Conservation (phyloP, 2,329 filamentous ascomycete genomes). For the Uncinocarpus reesii region DNA sequence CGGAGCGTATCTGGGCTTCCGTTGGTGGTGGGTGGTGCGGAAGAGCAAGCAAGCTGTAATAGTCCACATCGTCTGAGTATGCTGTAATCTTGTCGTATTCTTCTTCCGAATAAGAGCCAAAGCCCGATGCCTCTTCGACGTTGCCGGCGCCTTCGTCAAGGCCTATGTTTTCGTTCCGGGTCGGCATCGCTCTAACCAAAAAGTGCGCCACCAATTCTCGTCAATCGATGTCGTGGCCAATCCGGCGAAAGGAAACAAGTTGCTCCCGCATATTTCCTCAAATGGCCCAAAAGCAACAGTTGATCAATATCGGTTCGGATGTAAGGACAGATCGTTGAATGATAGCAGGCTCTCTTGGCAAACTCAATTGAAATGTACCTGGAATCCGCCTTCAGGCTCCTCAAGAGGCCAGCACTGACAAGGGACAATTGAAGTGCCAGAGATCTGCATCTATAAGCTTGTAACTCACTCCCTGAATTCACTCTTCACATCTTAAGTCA, state of each 20-base stretch:
- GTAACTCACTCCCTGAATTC: too few relatives aligned
- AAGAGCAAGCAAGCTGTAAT: conserved; percentile 35
- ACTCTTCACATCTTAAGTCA: too few relatives aligned
- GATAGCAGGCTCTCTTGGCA: too few relatives aligned
- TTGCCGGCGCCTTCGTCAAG: neutral
- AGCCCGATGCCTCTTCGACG: neutral
- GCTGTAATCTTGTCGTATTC: conserved; percentile 14
- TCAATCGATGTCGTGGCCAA: neutral
- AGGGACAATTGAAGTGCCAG: too few relatives aligned
- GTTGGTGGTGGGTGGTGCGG: conserved; percentile 32
- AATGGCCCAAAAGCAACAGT: neutral
- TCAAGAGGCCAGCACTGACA: too few relatives aligned
- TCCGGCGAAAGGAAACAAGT: neutral
- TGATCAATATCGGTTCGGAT: too few relatives aligned
- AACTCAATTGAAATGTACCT: too few relatives aligned
- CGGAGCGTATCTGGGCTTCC: conserved; percentile 34
- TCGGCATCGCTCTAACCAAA: neutral
- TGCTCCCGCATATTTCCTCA: neutral
- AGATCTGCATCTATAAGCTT: too few relatives aligned
- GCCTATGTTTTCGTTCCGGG: neutral
- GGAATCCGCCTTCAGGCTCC: too few relatives aligned
- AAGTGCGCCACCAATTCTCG: neutral
- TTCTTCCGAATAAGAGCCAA: conserved; percentile 1
- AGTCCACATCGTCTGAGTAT: conserved; percentile 24
- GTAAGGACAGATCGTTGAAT: too few relatives aligned